Conservation (phyloP, 139 green algal genomes). For the Tetradesmus lagerheimii region DNA sequence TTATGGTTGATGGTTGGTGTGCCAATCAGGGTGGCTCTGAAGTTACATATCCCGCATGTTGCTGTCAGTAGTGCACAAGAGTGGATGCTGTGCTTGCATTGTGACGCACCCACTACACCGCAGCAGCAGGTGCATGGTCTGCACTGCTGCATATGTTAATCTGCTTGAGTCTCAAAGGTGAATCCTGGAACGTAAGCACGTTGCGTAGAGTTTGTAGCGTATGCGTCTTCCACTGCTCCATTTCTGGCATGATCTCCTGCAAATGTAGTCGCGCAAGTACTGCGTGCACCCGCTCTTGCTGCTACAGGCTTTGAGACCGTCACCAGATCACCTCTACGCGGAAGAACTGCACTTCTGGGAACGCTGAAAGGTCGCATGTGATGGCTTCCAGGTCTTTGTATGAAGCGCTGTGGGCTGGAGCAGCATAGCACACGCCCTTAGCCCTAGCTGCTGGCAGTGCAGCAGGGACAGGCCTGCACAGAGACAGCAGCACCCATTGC, state of each 20-base stretch:
- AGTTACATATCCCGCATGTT: no score
- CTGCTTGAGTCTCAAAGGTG: no score
- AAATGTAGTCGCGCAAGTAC: not conserved
- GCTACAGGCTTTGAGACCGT: not conserved
- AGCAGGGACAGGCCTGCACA: not conserved
- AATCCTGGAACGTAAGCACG: no score
- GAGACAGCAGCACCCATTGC: not conserved
- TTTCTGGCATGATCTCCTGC: not conserved
- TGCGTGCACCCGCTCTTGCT: not conserved
- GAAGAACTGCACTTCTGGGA: constrained; percentile 84
- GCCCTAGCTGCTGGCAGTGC: not conserved
- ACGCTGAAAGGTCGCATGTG: constrained; percentile 69
- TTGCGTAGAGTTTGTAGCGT: no score
- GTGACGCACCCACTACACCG: no score
- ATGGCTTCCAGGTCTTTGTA: constrained; percentile 72
- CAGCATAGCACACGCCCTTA: not conserved
- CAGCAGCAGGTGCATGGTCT: not conserved
- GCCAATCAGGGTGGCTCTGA: no score
- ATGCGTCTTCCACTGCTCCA: no score
- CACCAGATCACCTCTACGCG: constrained; percentile 70
- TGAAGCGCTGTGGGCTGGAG: constrained; percentile 10
- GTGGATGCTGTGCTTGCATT: no score
- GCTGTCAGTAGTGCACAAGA: no score
- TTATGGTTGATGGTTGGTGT: no score
- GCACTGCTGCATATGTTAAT: not conserved